Evolutionary conservation across 345 rosid species (phyloP), one percentile per base, ranked within the genome.

Genomic region (Diplotaxis tenuifolia): DNA sequence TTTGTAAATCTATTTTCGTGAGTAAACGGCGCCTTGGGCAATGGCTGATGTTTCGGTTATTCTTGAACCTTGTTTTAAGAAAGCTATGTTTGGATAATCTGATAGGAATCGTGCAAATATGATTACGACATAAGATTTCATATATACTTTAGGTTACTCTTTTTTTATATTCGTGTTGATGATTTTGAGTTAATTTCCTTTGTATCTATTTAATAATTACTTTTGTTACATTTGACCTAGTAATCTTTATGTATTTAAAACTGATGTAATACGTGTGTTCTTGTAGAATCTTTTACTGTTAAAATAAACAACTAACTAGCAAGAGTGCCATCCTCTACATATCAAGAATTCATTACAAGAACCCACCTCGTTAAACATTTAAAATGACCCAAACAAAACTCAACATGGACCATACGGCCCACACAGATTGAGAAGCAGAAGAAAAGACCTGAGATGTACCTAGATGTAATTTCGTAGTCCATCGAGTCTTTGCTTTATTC

Each of bases 11-110:
- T 15, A 57, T 15, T 9, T 68, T 22, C 34, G 50, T 15, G 16
- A 55, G 23, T 23, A 42, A 42, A 42, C 49, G 15, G 57, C 57
- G 4, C 49, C 6, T 59, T 47, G 59, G 58, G 32, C 75, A 62
- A 9, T 62, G 52, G 11, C 34, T 20, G 45, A 57, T 71, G 49
- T 47, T 28, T 59, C 32, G 15, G n/a, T 31, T 71, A 21, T 31
- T 71, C 29, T 50, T 1, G 7, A 47, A 71, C 52, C 19, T 28
- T 21, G 14, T n/a, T 28, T 28, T 28, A 57, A 27, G 73, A 42
- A 58, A 42, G 19, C 28, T 40, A 57, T 40, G 27, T 12, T 53
- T 54, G 62, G 34, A 68, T 68, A 19, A 54, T 32, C 50, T 59
- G 20, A 29, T 65, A 28, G 7, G 38, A 14, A 27, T 53, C 29